Percentiles rank a stretch among this genome's conserved stretches.
These are phyloP conservation scores for Lipomyces kockii DNA, from an alignment of 805 yeast species.

Conservation along the genomic window DNA sequence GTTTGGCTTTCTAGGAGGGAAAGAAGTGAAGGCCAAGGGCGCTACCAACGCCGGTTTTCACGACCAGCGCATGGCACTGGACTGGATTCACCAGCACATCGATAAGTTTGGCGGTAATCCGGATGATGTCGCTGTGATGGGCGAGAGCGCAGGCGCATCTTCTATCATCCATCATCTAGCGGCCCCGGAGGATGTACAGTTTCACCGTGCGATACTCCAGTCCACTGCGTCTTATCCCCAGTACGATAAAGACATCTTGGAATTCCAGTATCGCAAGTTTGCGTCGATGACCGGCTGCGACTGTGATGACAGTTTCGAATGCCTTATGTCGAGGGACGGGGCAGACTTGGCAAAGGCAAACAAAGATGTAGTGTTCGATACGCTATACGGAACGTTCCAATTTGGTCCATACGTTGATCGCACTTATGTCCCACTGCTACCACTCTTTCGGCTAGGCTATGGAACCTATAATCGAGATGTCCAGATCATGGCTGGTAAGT, in stretches of 20 bases:
- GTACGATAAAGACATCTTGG: conserved; percentile 21
- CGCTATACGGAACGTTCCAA: conserved; percentile 29
- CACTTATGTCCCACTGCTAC: conserved; percentile 27
- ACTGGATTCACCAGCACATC: conserved; percentile 48
- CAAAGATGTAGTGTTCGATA: conserved; percentile 10
- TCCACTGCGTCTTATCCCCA: conserved; percentile 35
- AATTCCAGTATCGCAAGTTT: conserved; percentile 24
- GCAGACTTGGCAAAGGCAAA: conserved; percentile 23
- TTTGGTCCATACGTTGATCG: conserved; percentile 37
- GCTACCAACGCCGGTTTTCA: conserved; percentile 46
- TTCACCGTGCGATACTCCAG: conserved; percentile 34
- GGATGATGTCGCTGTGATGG: conserved; percentile 46
- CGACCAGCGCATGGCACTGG: conserved; percentile 47
- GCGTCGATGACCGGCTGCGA: conserved; percentile 24
- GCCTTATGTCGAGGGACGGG: conserved; percentile 21
- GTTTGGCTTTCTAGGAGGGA: conserved; percentile 46
- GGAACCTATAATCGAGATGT: conserved; percentile 22
- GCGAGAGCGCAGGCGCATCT: conserved; percentile 50
- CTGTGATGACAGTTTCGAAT: conserved; percentile 20
- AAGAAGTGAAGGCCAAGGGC: conserved; percentile 39
- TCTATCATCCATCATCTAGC: conserved; percentile 45
- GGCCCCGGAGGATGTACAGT: conserved; percentile 37
- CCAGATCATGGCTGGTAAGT: conserved; percentile 21
- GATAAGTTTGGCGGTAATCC: conserved; percentile 48
- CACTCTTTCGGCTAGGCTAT: conserved; percentile 25